Conservation (phyloP, 2,329 filamentous ascomycete species). For the Colletotrichum zoysiae region DNA sequence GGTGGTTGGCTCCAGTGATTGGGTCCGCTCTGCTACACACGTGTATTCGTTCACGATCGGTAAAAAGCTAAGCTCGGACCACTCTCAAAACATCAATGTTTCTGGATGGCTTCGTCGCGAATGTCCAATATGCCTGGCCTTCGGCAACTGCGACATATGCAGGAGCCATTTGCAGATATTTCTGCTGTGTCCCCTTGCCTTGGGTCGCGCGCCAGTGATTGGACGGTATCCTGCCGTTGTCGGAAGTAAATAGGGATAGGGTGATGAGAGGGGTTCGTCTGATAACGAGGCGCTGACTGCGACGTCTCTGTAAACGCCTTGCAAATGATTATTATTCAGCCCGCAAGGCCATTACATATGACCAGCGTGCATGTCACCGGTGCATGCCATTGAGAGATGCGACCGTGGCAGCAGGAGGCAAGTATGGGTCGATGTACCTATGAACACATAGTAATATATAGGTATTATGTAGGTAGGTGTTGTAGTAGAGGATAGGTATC, state of each 20-base stretch:
- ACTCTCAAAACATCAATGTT: conserved; percentile 14
- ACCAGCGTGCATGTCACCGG: conserved; percentile 3
- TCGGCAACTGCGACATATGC: not conserved
- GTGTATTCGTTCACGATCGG: not conserved
- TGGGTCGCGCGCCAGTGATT: conserved; percentile 9
- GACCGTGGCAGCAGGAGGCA: not conserved
- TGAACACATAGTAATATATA: not conserved
- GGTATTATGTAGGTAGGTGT: too few relatives aligned
- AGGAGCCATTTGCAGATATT: not conserved
- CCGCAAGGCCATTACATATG: not conserved
- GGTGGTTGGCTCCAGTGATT: conserved; percentile 29
- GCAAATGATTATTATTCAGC: not conserved
- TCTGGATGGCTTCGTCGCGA: conserved; percentile 20
- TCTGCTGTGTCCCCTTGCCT: not conserved
- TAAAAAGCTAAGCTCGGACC: conserved; percentile 23
- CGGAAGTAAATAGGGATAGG: not conserved
- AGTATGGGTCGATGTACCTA: not conserved
- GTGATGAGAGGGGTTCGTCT: conserved; percentile 16
- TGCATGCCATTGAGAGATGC: not conserved
- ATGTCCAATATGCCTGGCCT: conserved; percentile 6
- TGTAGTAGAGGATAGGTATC: not conserved
- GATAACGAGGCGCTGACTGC: conserved; percentile 3
- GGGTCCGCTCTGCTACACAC: conserved; percentile 12
- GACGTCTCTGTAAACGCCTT: not conserved
- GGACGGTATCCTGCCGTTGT: conserved; percentile 1